Evolutionary conservation across 1,139 yeast species (phyloP), one percentile per base, ranked within the genome.

Genomic region (Torulaspora globosa): DNA sequence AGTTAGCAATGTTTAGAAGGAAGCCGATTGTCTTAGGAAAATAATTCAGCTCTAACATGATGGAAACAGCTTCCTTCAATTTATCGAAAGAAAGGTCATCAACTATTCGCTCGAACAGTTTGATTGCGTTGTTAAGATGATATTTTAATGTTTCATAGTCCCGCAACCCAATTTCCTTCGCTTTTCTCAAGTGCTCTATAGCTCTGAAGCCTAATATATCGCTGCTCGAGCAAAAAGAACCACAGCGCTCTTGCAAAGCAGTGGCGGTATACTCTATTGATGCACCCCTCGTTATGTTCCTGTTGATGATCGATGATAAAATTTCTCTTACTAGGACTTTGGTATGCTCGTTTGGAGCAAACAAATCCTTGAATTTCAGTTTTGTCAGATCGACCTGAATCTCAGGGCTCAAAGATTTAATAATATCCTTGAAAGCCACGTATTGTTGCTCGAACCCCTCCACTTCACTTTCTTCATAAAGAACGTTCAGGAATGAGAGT

Each of bases 201-300:
- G 97, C 98, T 67, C 92, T 86, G 72, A 90, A 94, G 19, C 94
- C 86, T 50, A 89, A 76, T 26, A 92, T 97, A 67, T 94, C 98
- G 57, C 86, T 88, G 9, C 95, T 80, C 0, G 97, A 88, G 61
- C 97, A 94, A 67, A 89, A 94, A 1, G 96, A 83, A 1, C 96
- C 96, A 71, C 98, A 94, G 54, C 95, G 82, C 44, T 87, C 94
- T 66, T 92, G 96, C 44, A 94, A 72, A 1, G 94, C 82, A 27
- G 83, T 80, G 1, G 97, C 95, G 47, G 92, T 88, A 44, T 84
- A 74, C 62, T 92, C 98, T 43, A 94, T 92, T 0, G 95, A 84
- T 2, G 89, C 94, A n/a, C 98, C 98, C 56, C 86, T 81, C 37
- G 87, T 75, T 51, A 94, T 89, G 54, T 84, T 87, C 61, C 86